Evolutionary conservation across 257 asterid species (phyloP).

Genomic region (Ballota nigra): DNA sequence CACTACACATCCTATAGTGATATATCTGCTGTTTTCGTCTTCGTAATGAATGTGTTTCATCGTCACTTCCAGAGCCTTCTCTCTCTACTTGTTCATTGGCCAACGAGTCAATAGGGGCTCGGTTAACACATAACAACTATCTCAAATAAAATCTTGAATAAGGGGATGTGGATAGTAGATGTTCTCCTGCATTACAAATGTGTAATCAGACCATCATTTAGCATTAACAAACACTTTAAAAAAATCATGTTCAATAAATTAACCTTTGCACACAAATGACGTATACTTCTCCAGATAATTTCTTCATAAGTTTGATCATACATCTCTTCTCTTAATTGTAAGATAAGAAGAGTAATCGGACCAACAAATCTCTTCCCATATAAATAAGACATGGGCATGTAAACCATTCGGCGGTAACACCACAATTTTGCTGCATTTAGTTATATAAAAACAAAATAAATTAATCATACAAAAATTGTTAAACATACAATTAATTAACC

Average conservation of each 20-base stretch:
- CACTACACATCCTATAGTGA: slow-evolving; percentile 70
- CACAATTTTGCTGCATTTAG: slow-evolving; percentile 77
- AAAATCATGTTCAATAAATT: too few relatives aligned
- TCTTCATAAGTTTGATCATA: slow-evolving; percentile 53
- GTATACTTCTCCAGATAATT: slow-evolving; percentile 52
- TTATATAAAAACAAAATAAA: neutral
- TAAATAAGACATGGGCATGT: slow-evolving; percentile 82
- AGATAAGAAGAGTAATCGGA: slow-evolving; percentile 60
- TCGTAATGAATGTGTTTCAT: slow-evolving; percentile 75
- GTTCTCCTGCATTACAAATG: slow-evolving; percentile 53
- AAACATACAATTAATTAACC: too few relatives aligned
- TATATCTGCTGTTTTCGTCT: slow-evolving; percentile 70
- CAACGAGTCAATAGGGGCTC: slow-evolving; percentile 73
- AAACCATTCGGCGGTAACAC: slow-evolving; percentile 71
- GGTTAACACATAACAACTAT: slow-evolving; percentile 45
- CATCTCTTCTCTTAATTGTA: slow-evolving; percentile 58
- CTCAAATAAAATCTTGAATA: slow-evolving; percentile 69
- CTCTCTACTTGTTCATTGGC: slow-evolving; percentile 67
- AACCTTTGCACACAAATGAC: slow-evolving; percentile 70
- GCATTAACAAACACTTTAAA: too few relatives aligned
- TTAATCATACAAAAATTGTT: neutral
- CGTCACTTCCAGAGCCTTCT: slow-evolving; percentile 58
- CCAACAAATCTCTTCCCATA: slow-evolving; percentile 74
- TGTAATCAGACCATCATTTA: too few relatives aligned
- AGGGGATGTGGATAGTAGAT: slow-evolving; percentile 70